Evolutionary conservation across 2,329 filamentous ascomycete genomes (phyloP), one percentile per base, ranked within the genome.

Genomic region (Aphanocladium album): DNA sequence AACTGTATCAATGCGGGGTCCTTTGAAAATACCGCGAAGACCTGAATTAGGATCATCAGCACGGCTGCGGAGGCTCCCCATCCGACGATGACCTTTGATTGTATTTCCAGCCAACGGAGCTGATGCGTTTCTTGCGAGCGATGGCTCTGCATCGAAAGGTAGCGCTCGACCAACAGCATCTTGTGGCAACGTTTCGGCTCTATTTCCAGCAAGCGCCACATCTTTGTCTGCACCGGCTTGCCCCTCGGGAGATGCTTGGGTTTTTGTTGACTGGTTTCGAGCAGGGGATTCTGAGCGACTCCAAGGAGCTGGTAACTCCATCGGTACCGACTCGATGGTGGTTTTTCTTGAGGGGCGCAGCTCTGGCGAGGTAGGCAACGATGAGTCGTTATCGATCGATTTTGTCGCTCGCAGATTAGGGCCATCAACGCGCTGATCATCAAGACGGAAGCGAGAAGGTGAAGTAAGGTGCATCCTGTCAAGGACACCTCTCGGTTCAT

Each of bases 1-100:
- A 33, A 91, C 81, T 33, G 85, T 89, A 63, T 91, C 89, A 64
- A 93, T 86, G 60, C 89, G 82, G 54, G 86, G 84, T 2, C 87
- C 88, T 74, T 91, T 93, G 74, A 96, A 89, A 52, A 96, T 87
- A 7, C 88, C 86, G 46, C 87, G 84, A 17, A 75, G 54, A 16
- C 74, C 70, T 46, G 69, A 60, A 17, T 56, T 61, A 43, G 67
- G 67, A 14, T 76, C 73, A 17, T 76, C 73, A 1, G 63, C 39
- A 25, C 70, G 77, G 19, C 76, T 71, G 23, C 75, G 78, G n/a
- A 81, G 65, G 67, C 82, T 86, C 21, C 78, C 77, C 27, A 78
- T 73, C 49, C 77, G 81, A 62, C 76, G 75, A 62, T 79, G 77
- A 50, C 77, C 76, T 64, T 77, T 85, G 68, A 75, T 77, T 65